phyloP scores from a whole-genome alignment of 2,329 filamentous ascomycete species.

The Colletotrichum falcatum region DNA sequence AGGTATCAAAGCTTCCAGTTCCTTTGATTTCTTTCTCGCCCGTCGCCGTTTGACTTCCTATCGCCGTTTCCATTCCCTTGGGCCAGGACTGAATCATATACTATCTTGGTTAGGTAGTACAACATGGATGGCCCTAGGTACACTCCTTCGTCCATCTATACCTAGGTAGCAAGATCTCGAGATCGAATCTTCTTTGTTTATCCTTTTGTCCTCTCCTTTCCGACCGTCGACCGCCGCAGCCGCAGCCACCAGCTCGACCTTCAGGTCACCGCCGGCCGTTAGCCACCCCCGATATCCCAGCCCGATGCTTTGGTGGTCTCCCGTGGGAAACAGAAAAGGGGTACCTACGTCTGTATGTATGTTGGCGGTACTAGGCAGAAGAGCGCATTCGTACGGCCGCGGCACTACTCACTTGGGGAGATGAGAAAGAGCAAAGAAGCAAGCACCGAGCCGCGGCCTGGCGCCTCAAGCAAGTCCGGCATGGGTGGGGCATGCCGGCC shows the following conservation, averaged over 20 bases:
- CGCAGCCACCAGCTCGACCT: neutral
- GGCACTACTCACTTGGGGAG: slow-evolving; percentile 14
- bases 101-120: too few species aligned
- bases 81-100: neutral
- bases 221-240: neutral
- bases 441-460: slow-evolving; percentile 4
- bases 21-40: neutral
- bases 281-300: slow-evolving; percentile 14
- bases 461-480: slow-evolving; percentile 17
- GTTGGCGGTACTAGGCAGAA: slow-evolving; percentile 6
- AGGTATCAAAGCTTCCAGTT: slow-evolving; percentile 16
- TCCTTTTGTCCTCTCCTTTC: neutral
- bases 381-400: slow-evolving; percentile 14
- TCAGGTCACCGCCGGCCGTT: neutral
- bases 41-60: neutral
- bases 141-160: neutral
- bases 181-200: slow-evolving; percentile 11
- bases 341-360: too few species aligned
- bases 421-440: slow-evolving; percentile 1
- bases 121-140: neutral
- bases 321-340: slow-evolving; percentile 18
- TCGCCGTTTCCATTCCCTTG: neutral
- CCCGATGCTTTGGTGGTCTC: slow-evolving; percentile 31
- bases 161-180: neutral
- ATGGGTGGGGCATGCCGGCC: slow-evolving; percentile 7